phyloP scores from a whole-genome alignment of 345 rosid genomes.

The Salix arbutifolia region DNA sequence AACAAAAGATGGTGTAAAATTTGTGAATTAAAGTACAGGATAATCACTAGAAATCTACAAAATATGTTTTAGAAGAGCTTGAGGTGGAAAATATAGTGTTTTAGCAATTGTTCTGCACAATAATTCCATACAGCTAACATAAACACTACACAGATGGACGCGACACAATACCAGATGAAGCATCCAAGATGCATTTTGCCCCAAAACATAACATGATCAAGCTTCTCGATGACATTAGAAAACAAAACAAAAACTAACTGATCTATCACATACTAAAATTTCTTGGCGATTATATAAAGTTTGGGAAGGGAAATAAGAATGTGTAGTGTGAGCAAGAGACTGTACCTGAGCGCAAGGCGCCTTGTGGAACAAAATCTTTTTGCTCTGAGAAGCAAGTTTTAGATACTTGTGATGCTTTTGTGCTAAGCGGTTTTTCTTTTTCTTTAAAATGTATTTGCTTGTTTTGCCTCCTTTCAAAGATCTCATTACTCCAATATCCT shows the following conservation, averaged over 20 bases:
- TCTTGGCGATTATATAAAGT: not conserved
- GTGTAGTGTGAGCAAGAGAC: slow-evolving; percentile 13
- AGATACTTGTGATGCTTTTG: slow-evolving; percentile 48
- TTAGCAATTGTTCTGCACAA: not conserved
- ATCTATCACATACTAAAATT: not conserved
- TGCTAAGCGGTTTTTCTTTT: slow-evolving; percentile 43
- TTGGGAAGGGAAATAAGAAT: not conserved
- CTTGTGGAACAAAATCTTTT: slow-evolving; percentile 36
- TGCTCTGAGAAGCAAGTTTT: slow-evolving; percentile 55
- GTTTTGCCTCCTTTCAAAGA: slow-evolving; percentile 39
- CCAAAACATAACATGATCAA: not conserved
- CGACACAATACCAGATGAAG: not conserved
- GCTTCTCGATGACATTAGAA: not conserved
- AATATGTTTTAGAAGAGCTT: not conserved
- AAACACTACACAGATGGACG: not conserved
- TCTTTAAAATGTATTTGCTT: slow-evolving; percentile 38
- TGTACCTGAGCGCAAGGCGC: slow-evolving; percentile 55
- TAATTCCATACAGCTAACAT: not conserved
- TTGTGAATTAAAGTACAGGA: not conserved
- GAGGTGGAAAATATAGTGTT: not conserved
- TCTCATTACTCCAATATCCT: slow-evolving; percentile 35
- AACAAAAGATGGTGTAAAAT: not conserved
- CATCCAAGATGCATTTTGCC: not conserved
- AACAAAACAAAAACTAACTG: not conserved
- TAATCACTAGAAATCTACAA: not conserved